These are phyloP conservation scores for Warburgia ugandensis DNA, from an alignment of 164 flowering plant genomes.

Conservation along the genomic window DNA sequence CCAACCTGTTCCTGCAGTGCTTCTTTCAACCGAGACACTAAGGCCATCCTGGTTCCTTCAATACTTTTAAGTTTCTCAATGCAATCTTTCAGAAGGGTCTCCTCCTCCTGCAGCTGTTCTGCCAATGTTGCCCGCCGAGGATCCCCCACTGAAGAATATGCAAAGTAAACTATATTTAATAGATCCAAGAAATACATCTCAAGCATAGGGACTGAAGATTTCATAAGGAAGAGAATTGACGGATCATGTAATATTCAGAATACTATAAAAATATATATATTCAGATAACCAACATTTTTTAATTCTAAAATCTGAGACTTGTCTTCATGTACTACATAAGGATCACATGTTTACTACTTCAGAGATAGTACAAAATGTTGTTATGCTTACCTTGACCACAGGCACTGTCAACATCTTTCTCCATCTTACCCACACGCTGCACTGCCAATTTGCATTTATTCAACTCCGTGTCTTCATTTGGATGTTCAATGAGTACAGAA, in stretches of 20 bases:
- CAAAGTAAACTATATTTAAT: background rate
- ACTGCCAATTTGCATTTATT: conserved; percentile 72
- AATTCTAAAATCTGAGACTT: too few relatives aligned
- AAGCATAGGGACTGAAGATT: too few relatives aligned
- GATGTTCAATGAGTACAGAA: conserved; percentile 58
- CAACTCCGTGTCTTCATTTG: conserved; percentile 63
- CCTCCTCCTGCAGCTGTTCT: conserved; percentile 72
- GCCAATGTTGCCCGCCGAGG: conserved; percentile 56
- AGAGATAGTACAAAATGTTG: background rate
- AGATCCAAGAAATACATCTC: background rate
- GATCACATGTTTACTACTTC: background rate
- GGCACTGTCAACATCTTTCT: conserved; percentile 65
- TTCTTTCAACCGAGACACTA: conserved; percentile 73
- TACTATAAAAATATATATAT: too few relatives aligned
- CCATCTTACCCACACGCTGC: conserved; percentile 70
- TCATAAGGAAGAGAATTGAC: too few relatives aligned
- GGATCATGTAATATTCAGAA: too few relatives aligned
- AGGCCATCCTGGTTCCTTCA: conserved; percentile 63
- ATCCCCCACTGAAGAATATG: conserved; percentile 51
- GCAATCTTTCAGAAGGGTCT: conserved; percentile 52
- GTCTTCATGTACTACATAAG: background rate
- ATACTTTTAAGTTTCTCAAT: conserved; percentile 75
- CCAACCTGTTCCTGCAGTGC: conserved; percentile 84
- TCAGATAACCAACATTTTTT: too few relatives aligned
- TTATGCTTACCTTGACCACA: conserved; percentile 51